Evolutionary conservation across 306 rosid species (phyloP).

Genomic region (Hylodesmum podocarpum): DNA sequence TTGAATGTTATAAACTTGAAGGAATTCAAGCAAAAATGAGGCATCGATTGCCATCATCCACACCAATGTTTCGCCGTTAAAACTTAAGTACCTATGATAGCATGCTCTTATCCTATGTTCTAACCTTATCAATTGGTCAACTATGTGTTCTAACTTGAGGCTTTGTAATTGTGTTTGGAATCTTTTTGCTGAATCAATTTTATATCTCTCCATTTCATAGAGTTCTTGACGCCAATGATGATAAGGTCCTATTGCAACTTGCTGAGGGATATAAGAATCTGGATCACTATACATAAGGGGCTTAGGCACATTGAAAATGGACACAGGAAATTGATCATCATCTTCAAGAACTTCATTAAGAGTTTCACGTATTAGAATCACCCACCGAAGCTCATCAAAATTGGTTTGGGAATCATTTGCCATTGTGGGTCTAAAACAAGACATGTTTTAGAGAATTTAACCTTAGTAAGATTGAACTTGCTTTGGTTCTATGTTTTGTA

Average conservation of each 20-base stretch:
- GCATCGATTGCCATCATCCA: constrained; percentile 88
- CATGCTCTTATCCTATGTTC: constrained; percentile 56
- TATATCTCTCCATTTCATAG: constrained; percentile 70
- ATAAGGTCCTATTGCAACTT: constrained; percentile 82
- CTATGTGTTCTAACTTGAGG: constrained; percentile 54
- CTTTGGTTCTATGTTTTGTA: constrained; percentile 22
- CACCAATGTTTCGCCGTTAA: constrained; percentile 62
- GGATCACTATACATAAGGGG: constrained; percentile 44
- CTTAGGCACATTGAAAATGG: constrained; percentile 71
- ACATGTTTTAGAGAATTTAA: constrained; percentile 24
- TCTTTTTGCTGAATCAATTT: constrained; percentile 63
- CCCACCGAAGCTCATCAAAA: constrained; percentile 74
- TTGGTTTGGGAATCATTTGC: constrained; percentile 35
- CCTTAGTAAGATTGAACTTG: not conserved
- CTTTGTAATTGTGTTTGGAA: constrained; percentile 52
- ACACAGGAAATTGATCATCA: constrained; percentile 44
- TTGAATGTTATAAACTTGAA: constrained; percentile 43
- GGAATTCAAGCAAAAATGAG: constrained; percentile 73
- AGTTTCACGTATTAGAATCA: constrained; percentile 61
- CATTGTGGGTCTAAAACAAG: constrained; percentile 7
- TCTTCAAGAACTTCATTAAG: constrained; percentile 64
- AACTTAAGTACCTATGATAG: constrained; percentile 67
- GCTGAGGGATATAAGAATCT: constrained; percentile 73
- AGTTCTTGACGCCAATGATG: constrained; percentile 68
- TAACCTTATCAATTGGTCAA: constrained; percentile 52